These are phyloP conservation scores for Pythium oligandrum DNA, from an alignment of 352 stramenopile species.

Conservation along the genomic window DNA sequence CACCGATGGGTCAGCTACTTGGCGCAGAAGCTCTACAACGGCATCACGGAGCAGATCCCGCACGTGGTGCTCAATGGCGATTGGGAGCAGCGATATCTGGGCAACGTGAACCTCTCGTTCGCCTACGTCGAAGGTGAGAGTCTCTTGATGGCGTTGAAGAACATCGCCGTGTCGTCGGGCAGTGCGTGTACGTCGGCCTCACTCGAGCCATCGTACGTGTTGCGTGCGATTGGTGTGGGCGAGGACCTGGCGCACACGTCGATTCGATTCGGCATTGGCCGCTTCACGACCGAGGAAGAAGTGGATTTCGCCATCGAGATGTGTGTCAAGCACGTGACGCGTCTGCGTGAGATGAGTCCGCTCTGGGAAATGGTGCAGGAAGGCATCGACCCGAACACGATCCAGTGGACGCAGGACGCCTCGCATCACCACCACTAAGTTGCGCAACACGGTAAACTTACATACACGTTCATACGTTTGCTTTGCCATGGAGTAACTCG, in stretches of 20 bases:
- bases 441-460: not conserved
- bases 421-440: conserved; percentile 47
- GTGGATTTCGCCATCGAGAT: conserved; percentile 96
- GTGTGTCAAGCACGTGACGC: conserved; percentile 92
- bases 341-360: conserved; percentile 98
- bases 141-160: conserved; percentile 98
- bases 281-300: conserved; percentile 98
- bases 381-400: conserved; percentile 99
- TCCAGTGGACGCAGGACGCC: conserved; percentile 98
- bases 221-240: conserved; percentile 97
- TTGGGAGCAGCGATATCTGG: conserved; percentile 88
- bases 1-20: conserved; percentile 92
- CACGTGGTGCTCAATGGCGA: conserved; percentile 98
- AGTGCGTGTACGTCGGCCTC: conserved; percentile 96
- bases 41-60: conserved; percentile 72
- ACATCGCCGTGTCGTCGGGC: conserved; percentile 97
- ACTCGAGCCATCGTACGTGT: conserved; percentile 98
- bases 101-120: conserved; percentile 99
- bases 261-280: conserved; percentile 96
- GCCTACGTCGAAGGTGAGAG: conserved; percentile 99
- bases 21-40: conserved; percentile 92
- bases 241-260: conserved; percentile 99
- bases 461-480: not conserved
- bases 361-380: conserved; percentile 99
- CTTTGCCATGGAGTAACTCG: not conserved